Evolutionary conservation across 163 green algal genomes (phyloP).

Genomic region (Scenedesmus sp.): DNA sequence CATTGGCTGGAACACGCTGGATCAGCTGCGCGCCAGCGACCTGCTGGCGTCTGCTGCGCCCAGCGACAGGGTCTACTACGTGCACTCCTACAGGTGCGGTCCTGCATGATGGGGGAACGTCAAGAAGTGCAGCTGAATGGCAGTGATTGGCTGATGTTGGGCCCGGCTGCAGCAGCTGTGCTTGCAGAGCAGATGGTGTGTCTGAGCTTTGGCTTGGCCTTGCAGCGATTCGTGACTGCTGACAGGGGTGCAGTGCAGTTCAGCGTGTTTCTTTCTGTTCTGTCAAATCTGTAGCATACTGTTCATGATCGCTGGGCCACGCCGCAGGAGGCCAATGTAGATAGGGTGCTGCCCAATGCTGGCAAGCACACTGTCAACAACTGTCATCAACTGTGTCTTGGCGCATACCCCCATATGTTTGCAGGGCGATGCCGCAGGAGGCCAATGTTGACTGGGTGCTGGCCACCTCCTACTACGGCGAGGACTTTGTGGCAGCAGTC

Average conservation of each 20-base stretch:
- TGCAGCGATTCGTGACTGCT: no score
- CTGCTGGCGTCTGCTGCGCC: conserved; percentile 82
- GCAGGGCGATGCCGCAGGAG: conserved; percentile 67
- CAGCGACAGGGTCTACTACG: conserved; percentile 94
- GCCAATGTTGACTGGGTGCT: conserved; percentile 95
- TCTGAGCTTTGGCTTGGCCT: background rate
- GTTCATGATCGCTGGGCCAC: background rate
- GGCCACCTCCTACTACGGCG: conserved; percentile 91
- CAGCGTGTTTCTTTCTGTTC: background rate
- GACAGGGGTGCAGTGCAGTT: background rate
- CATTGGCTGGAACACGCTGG: conserved; percentile 96
- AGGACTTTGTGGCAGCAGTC: conserved; percentile 89
- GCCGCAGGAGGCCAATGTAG: conserved; percentile 75
- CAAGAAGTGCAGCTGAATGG: background rate
- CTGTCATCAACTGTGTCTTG: background rate
- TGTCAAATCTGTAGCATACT: background rate
- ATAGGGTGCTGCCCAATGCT: conserved; percentile 92
- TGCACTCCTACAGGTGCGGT: conserved; percentile 94
- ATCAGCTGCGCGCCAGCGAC: conserved; percentile 35
- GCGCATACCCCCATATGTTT: background rate
- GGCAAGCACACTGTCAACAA: conserved; percentile 77
- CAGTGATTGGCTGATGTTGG: background rate
- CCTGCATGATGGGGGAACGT: background rate
- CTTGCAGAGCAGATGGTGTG: background rate
- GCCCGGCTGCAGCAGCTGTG: conserved; percentile 15